Evolutionary conservation across 1,139 yeast species (phyloP).

Genomic region (Pichia sp.): DNA sequence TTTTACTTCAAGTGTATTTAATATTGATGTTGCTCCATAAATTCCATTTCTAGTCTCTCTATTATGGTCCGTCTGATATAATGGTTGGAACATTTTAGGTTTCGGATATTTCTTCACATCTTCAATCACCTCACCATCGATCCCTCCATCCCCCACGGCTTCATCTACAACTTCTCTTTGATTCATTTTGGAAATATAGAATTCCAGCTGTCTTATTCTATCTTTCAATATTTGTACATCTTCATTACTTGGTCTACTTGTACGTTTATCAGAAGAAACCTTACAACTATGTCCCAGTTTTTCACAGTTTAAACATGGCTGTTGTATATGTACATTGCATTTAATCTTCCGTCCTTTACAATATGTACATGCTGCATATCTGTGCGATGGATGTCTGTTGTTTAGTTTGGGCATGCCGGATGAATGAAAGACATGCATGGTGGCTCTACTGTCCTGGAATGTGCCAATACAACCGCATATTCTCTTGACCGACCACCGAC

Average conservation of each 20-base stretch:
- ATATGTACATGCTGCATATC: neutral
- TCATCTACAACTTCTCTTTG: neutral
- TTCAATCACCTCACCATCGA: neutral
- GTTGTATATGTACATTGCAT: neutral
- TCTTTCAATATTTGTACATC: neutral
- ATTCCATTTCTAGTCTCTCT: conserved; percentile 25
- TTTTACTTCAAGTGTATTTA: neutral
- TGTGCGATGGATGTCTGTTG: too few species aligned
- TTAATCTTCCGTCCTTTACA: neutral
- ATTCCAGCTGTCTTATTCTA: neutral
- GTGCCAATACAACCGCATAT: neutral
- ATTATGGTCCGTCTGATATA: conserved; percentile 1
- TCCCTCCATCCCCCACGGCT: neutral
- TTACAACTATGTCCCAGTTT: neutral
- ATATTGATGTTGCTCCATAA: conserved; percentile 49
- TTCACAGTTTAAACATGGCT: neutral
- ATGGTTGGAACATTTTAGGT: conserved; percentile 11
- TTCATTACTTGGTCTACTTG: neutral
- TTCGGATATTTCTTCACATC: conserved; percentile 8
- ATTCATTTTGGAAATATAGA: neutral
- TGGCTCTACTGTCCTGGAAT: neutral
- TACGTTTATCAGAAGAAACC: neutral
- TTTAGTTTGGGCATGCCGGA: neutral
- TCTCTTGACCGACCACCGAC: neutral
- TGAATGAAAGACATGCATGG: neutral